These are phyloP conservation scores for Apostasia shenzhenica DNA, from an alignment of 106 monocot species.

Conservation along the genomic window DNA sequence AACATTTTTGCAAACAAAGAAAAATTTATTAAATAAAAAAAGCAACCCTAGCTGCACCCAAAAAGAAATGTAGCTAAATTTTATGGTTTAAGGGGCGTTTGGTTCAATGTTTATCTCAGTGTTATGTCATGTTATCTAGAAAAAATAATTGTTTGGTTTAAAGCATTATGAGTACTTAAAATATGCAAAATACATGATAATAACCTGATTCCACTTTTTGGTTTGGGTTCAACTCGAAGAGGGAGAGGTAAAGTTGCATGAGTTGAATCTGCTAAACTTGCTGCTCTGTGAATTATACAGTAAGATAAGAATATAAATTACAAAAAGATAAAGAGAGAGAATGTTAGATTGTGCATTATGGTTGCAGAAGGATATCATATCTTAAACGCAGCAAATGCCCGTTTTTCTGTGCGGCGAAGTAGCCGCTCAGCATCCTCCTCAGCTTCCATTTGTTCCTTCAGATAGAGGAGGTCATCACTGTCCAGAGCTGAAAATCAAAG, in stretches of 20 bases:
- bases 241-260: slow-evolving; percentile 60
- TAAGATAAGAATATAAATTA: background rate
- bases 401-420: slow-evolving; percentile 85
- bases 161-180: background rate
- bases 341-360: background rate
- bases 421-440: slow-evolving; percentile 99
- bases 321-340: background rate
- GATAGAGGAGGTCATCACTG: slow-evolving; percentile 95
- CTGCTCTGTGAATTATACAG: slow-evolving; percentile 72
- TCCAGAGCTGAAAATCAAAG: slow-evolving; percentile 63
- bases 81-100: background rate
- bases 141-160: too few relatives aligned
- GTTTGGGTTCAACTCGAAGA: slow-evolving; percentile 93
- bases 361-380: slow-evolving; percentile 46
- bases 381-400: slow-evolving; percentile 98
- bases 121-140: too few relatives aligned
- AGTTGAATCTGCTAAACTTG: slow-evolving; percentile 81
- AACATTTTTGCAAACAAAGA: background rate
- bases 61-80: background rate
- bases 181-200: background rate
- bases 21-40: background rate
- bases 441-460: slow-evolving; percentile 99
- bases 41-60: background rate
- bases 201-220: slow-evolving; percentile 80
- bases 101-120: too few relatives aligned